phyloP scores from a whole-genome alignment of 2,329 filamentous ascomycete genomes.

The Magnaporthales sp. region DNA sequence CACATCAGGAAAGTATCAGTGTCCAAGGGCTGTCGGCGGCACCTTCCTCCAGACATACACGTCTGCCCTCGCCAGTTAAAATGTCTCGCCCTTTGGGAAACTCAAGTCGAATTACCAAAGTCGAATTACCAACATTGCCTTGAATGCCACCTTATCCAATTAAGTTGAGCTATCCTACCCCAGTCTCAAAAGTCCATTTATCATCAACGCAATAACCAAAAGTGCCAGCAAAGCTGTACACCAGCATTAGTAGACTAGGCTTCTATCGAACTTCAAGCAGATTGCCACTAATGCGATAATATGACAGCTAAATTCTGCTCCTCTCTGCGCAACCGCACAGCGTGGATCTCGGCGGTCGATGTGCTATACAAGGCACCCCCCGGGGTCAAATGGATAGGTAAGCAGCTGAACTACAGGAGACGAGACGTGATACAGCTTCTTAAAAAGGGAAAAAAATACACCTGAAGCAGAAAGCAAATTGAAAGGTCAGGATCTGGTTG shows the following conservation, averaged over 20 bases:
- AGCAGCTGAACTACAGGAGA: background rate
- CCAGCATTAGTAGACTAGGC: background rate
- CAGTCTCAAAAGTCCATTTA: too few relatives aligned
- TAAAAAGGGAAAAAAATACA: background rate
- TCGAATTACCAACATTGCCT: too few relatives aligned
- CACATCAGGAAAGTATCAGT: background rate
- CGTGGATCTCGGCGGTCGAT: conserved; percentile 24
- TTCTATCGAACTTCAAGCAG: background rate
- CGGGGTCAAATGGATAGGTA: background rate
- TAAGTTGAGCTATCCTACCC: too few relatives aligned
- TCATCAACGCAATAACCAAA: background rate
- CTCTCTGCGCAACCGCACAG: conserved; percentile 25
- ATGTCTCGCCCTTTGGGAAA: background rate
- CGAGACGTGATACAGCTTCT: background rate
- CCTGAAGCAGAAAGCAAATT: conserved; percentile 28
- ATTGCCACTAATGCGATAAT: background rate
- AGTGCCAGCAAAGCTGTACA: background rate
- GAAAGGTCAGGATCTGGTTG: conserved; percentile 34
- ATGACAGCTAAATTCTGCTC: conserved; percentile 27
- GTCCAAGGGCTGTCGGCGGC: background rate
- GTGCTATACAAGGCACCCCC: conserved; percentile 13
- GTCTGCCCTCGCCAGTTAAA: background rate
- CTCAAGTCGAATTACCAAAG: too few relatives aligned
- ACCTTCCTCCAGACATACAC: background rate
- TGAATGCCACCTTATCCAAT: too few relatives aligned